Evolutionary conservation across 73 alveolate genomes (phyloP), one percentile per base, ranked within the genome.

Genomic region (Paramecium pentaurelia): DNA sequence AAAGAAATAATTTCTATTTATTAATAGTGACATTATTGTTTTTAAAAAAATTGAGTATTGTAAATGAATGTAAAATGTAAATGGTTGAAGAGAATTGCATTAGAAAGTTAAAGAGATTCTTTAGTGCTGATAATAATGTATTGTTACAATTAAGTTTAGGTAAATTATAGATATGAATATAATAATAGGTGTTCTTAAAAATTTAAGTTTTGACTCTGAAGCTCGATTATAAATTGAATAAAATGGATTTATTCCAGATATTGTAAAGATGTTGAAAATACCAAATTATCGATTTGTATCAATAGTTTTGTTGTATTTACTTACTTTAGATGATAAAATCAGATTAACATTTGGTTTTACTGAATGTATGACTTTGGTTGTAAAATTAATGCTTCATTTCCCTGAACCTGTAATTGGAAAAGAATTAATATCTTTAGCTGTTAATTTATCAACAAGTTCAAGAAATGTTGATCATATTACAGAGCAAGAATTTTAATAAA

Each of bases 371-470:
- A 97, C 98, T 58, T 92, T 98, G 12, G 95, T 98, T 18, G 77
- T 92, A 3, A 77, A 97, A 94, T 93, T 98, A 93, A 96, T 98
- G 32, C 95, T 96, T 58, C 99, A 98, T 91, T 97, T 97, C 94
- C 99, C 99, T 9, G 99, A 98, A 77, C 96, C 97, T 49, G 90
- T 96, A 51, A 97, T 98, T 1, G 99, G 99, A 0, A 93, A 96
- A 64, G 99, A 98, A 92, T 92, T 98, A 11, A 96, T 98, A 10
- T 99, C 99, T 34, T 95, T 98, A 37, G 99, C 99, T 9, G 94
- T 97, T 6, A 98, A 98, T 95, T 93, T 98, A 60, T 93, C 98
- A 9, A 86, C 98, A 11, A 97, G 97, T 83, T 94, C 99, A 2
- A 94, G 98, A 70, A 98, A 98, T 88, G 99, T 99, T 14, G 99